Base-by-base conservation (phyloP, 2,329 filamentous ascomycete species). In the Teratosphaeria viscida region DNA sequence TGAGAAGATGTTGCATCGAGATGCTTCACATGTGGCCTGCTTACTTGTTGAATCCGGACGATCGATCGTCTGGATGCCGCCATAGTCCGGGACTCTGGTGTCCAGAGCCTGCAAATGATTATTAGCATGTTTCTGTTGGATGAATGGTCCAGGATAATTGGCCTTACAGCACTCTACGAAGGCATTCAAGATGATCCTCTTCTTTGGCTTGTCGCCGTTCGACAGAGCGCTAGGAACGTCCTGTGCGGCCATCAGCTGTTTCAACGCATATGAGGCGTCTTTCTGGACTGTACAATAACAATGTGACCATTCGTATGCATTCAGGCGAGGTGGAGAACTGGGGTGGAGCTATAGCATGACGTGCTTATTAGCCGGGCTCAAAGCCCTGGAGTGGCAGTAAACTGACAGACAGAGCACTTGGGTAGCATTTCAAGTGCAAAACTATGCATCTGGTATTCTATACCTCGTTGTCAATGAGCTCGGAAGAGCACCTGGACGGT, bases 81-180 rank as follows among this genome's bases (percentile, higher is more conserved):
- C 85, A 87, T 72, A 87, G 84, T 0, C 85, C 85, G 3, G 54
- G 0, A 0, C 82, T 84, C 34, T 87, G 68, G 68, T 87, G 85
- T 19, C 43, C 43, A 19, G 43, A 49, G 43, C 43, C 43, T 49
- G 16, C 8, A n/a, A 10, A 19, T n/a, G 43, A 19, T 49, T 8
- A 19, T 49, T 8, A 49, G 43, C 43, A 23, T 49, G 43, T n/a
- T 12, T 49, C 16, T 32, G 19, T 19, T 4, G 11, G 19, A 49
- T 49, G 43, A 23, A 49, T 5, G 19, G 43, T 49, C 19, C 5
- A 19, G 16, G 43, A 19, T n/a, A 8, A 2, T 84, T 84, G 54
- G 39, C 57, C 5, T 23, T 58, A 29, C 43, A 58, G 43, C 39
- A 26, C 26, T 34, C 27, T 37, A 54, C 57, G 27, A 58, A 54